A percentile compares a stretch with the other conserved stretches of the same genome.
These are phyloP conservation scores for Santalum album DNA, from an alignment of 164 flowering plant species.

Conservation along the genomic window DNA sequence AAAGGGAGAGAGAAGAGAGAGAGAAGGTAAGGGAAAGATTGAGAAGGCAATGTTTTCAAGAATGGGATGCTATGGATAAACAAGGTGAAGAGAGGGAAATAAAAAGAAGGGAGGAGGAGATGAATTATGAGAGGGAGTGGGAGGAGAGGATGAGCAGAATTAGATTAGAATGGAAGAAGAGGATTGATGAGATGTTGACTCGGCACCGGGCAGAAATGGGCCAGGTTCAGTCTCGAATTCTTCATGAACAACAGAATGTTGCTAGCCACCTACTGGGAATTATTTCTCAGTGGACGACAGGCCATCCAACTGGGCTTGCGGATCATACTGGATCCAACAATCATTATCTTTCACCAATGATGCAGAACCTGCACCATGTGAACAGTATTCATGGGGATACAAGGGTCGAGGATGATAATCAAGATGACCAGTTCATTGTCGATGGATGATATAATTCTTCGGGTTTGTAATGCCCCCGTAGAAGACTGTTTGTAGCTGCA, in stretches of 20 bases:
- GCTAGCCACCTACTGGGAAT: conserved; percentile 66
- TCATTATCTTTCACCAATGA: conserved; percentile 84
- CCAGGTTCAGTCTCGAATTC: conserved; percentile 63
- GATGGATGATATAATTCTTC: conserved; percentile 40
- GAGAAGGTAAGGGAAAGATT: conserved; percentile 38
- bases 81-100: conserved; percentile 54
- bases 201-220: conserved; percentile 74
- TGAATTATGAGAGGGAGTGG: conserved; percentile 61
- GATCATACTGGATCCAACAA: conserved; percentile 62
- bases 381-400: conserved; percentile 71
- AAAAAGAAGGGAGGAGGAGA: conserved; percentile 56
- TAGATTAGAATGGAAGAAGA: conserved; percentile 76
- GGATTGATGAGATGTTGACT: conserved; percentile 60
- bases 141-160: conserved; percentile 63
- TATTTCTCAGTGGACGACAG: conserved; percentile 71
- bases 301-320: conserved; percentile 54
- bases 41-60: conserved; percentile 42
- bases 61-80: conserved; percentile 60
- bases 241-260: conserved; percentile 77
- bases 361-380: conserved; percentile 80
- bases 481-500: neutral
- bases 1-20: conserved; percentile 39
- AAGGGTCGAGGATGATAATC: conserved; percentile 67
- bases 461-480: neutral
- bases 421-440: conserved; percentile 88